phyloP scores from a whole-genome alignment of 352 stramenopile genomes.

The Phytophthora kernoviae region DNA sequence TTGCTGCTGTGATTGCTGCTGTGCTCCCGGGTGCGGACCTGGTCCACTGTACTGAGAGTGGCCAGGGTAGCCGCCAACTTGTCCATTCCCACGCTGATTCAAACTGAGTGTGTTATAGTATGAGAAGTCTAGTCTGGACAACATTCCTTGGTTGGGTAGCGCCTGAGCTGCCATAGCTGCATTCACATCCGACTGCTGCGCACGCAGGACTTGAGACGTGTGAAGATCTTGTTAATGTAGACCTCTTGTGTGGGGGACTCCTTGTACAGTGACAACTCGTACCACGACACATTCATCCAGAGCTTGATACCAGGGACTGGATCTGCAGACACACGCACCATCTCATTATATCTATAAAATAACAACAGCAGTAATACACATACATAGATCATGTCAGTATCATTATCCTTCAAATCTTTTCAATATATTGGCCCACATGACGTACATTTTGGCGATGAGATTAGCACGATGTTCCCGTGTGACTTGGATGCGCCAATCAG shows the following conservation, averaged over 20 bases:
- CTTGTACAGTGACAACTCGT: constrained; percentile 87
- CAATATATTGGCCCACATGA: background rate
- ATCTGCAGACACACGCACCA: constrained; percentile 81
- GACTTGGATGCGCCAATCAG: constrained; percentile 80
- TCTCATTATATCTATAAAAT: constrained; percentile 66
- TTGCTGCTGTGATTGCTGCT: constrained; percentile 17
- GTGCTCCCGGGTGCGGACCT: constrained; percentile 29
- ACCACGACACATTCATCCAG: constrained; percentile 90
- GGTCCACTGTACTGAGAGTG: constrained; percentile 41
- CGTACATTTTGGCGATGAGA: constrained; percentile 86
- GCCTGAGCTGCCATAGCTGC: constrained; percentile 67
- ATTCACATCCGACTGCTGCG: constrained; percentile 76
- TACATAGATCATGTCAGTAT: background rate
- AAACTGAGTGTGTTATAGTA: constrained; percentile 81
- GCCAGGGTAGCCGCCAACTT: constrained; percentile 44
- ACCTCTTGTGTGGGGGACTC: constrained; percentile 85
- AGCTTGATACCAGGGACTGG: constrained; percentile 83
- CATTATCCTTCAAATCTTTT: background rate
- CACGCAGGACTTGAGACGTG: constrained; percentile 78
- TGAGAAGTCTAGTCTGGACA: constrained; percentile 79
- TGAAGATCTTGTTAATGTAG: constrained; percentile 92
- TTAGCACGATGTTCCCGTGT: constrained; percentile 82
- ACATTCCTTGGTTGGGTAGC: constrained; percentile 74
- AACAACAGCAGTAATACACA: constrained; percentile 2
- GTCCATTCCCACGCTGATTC: constrained; percentile 36